Evolutionary conservation across 1,284 basidiomycete genomes (phyloP).

Genomic region (Puccinia horiana): DNA sequence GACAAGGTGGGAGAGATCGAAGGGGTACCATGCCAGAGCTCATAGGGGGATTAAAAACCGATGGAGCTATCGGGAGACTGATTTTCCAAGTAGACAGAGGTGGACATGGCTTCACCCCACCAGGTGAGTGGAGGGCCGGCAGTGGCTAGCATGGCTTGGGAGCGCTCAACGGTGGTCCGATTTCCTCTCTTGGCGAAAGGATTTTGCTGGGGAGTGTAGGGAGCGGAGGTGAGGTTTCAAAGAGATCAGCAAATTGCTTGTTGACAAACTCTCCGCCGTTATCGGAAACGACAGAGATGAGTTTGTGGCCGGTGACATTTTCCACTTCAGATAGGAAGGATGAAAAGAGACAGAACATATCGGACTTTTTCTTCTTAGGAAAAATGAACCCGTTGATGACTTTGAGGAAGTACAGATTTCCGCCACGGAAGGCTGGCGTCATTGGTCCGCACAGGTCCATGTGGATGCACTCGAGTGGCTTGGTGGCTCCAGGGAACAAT

Average conservation of each 20-base stretch:
- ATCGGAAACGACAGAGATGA: slow-evolving; percentile 7
- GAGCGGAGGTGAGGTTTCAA: neutral
- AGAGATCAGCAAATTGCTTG: neutral
- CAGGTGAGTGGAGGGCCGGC: neutral
- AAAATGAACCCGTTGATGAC: neutral
- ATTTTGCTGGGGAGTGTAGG: slow-evolving; percentile 20
- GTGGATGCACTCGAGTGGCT: neutral
- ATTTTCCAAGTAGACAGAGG: slow-evolving; percentile 23
- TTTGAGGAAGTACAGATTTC: neutral
- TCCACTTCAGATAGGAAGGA: neutral
- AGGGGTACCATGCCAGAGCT: neutral
- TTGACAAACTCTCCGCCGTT: no score
- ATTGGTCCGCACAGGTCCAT: slow-evolving; percentile 29
- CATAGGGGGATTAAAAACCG: neutral
- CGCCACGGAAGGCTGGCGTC: neutral
- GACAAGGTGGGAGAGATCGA: neutral
- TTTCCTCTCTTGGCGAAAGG: slow-evolving; percentile 7
- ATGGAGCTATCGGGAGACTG: neutral
- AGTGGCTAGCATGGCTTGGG: neutral
- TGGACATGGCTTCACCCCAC: slow-evolving; percentile 16
- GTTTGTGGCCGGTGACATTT: neutral
- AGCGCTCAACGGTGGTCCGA: neutral
- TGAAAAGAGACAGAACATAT: neutral
- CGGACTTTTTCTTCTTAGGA: neutral
- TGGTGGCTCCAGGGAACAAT: neutral